Base-by-base conservation (phyloP, 306 rosid genomes). In the Vigna angularis region DNA sequence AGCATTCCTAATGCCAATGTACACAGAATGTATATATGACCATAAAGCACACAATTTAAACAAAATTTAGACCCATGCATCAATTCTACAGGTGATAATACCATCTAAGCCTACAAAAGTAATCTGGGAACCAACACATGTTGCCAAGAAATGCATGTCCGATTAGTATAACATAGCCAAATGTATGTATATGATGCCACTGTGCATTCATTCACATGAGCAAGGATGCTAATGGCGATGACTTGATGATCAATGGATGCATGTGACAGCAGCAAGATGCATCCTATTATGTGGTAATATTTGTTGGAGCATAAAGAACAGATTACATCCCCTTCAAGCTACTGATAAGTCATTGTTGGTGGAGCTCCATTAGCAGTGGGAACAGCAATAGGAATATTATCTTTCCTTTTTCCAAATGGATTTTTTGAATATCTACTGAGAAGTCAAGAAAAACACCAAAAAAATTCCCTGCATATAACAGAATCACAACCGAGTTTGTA, bases 221-320 rank as follows among this genome's bases (percentile, higher is more conserved):
- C 85, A 88, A 82, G 82, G 92, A 94, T 94, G 93, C 85, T 82
- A 86, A 90, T 91, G 98, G 83, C 88, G 93, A 92, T 91, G 93
- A 89, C 92, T 91, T 91, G 93, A 91, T 79, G 77, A 88, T 90
- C 94, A 88, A 95, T 95, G 96, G 98, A 95, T 91, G 98, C 97
- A 95, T 90, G 92, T 87, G 87, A 91, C 87, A 74, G 97, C 99
- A 83, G 96, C 99, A 90, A 83, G 98, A 95, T 95, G 97, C 96
- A 93, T 89, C 98, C 91, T 95, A 95, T 90, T 81, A 94, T 84
- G 90, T 80, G 84, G 91, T 80, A 83, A 88, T 82, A 84, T 83
- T 89, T 85, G 87, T 84, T 78, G 91, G 76, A 88, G 91, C 97
- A 88, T 87, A 90, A 89, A 84, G 87, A 90, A 84, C 94, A 94